Evolutionary conservation across 2,329 filamentous ascomycete genomes (phyloP).

Genomic region (Fusarium protoensiforme): DNA sequence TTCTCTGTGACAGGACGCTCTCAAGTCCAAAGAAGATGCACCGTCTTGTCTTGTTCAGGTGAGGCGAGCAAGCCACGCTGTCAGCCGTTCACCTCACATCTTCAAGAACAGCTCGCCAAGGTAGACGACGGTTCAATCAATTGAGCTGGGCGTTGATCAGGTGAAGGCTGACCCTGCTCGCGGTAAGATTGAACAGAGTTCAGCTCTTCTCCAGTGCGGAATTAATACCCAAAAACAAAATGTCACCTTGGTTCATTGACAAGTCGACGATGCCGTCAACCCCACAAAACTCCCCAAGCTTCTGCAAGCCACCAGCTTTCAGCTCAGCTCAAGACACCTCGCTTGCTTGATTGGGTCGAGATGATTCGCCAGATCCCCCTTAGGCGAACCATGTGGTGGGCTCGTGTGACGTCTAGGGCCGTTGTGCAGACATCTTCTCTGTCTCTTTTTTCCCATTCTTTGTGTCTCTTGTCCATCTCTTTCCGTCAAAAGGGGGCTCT

Average conservation of each 20-base stretch:
- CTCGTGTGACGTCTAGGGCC: slow-evolving; percentile 22
- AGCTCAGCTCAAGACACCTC: slow-evolving; percentile 32
- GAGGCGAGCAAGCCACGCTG: not conserved
- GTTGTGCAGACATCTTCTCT: not conserved
- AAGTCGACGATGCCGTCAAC: slow-evolving; percentile 17
- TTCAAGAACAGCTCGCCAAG: not conserved
- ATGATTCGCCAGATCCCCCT: not conserved
- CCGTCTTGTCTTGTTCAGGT: not conserved
- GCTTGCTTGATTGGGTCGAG: slow-evolving; percentile 14
- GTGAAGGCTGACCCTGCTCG: not conserved
- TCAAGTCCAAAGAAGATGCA: not conserved
- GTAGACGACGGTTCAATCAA: not conserved
- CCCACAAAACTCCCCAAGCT: slow-evolving; percentile 30
- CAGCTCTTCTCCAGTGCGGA: slow-evolving; percentile 15
- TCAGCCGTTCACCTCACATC: not conserved
- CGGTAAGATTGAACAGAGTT: not conserved
- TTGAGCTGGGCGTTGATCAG: not conserved
- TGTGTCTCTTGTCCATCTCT: not conserved
- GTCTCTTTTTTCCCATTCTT: not conserved
- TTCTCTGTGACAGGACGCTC: not conserved
- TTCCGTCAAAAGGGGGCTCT: not conserved
- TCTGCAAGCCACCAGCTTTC: slow-evolving; percentile 32
- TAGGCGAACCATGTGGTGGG: slow-evolving; percentile 9
- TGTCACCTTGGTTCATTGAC: slow-evolving; percentile 17
- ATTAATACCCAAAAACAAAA: slow-evolving; percentile 1